phyloP scores from a whole-genome alignment of 106 monocot species.

The Dioscorea dumetorum region DNA sequence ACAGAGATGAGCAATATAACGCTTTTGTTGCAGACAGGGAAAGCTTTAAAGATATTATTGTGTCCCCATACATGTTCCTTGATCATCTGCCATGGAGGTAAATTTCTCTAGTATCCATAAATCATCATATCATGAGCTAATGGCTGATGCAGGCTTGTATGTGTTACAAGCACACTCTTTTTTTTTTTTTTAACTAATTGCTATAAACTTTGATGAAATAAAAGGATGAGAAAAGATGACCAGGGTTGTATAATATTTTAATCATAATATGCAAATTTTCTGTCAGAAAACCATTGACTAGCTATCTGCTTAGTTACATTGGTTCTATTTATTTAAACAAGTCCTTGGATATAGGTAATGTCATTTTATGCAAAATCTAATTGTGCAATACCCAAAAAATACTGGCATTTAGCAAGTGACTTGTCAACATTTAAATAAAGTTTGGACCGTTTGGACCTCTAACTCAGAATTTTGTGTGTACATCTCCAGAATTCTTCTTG shows the following conservation, averaged over 20 bases:
- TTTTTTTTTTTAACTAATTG: not conserved
- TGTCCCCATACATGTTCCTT: conserved; percentile 92
- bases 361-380: not conserved
- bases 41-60: conserved; percentile 63
- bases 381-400: not conserved
- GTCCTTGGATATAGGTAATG: not conserved
- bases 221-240: not conserved
- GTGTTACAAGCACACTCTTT: not conserved
- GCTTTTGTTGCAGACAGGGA: conserved; percentile 75
- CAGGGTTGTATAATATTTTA: not conserved
- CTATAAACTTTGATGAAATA: too few species aligned
- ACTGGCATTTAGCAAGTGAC: not conserved
- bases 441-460: not conserved
- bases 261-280: not conserved
- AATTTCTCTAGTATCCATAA: not conserved
- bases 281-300: not conserved
- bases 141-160: not conserved
- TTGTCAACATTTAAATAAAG: not conserved
- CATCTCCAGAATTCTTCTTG: not conserved
- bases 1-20: conserved; percentile 29
- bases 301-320: not conserved
- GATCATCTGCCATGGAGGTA: conserved; percentile 99
- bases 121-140: not conserved
- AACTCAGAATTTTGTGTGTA: not conserved
- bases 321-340: too few species aligned